A percentile compares a stretch with the other conserved stretches of the same genome.
These are phyloP conservation scores for Rhizopogon parksii DNA, from an alignment of 1,284 basidiomycete genomes.

Conservation along the genomic window DNA sequence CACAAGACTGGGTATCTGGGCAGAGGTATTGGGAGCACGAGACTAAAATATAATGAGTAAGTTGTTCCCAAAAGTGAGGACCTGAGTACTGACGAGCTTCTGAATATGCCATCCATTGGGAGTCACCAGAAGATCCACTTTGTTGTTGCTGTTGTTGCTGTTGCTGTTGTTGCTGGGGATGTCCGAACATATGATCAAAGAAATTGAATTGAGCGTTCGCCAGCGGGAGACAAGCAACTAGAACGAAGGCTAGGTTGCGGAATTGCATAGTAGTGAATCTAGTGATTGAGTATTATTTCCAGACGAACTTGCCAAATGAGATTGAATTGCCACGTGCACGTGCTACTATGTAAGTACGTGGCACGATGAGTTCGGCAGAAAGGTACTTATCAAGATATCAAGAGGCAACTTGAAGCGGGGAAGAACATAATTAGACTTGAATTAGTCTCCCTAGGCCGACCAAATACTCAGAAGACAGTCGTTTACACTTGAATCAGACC, in stretches of 20 bases:
- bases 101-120: constrained; percentile 28
- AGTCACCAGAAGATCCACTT: constrained; percentile 14
- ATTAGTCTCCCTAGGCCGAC: no score
- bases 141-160: constrained; percentile 16
- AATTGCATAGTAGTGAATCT: constrained; percentile 20
- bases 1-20: constrained; percentile 55
- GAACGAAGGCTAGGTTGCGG: constrained; percentile 3
- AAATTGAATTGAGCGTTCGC: constrained; percentile 31
- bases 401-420: no score
- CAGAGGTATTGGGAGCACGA: constrained; percentile 55
- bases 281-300: neutral
- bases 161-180: constrained; percentile 28
- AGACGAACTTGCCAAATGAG: neutral
- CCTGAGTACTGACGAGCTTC: constrained; percentile 21
- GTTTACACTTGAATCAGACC: neutral
- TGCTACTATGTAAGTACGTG: no score
- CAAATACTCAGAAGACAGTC: no score
- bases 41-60: constrained; percentile 32
- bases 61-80: neutral
- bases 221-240: constrained; percentile 17
- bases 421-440: no score
- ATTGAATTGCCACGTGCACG: neutral
- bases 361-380: no score
- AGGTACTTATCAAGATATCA: no score
- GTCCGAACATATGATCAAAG: constrained; percentile 33